Evolutionary conservation across 2,329 filamentous ascomycete species (phyloP).

Genomic region (Lachnellula willkommii): DNA sequence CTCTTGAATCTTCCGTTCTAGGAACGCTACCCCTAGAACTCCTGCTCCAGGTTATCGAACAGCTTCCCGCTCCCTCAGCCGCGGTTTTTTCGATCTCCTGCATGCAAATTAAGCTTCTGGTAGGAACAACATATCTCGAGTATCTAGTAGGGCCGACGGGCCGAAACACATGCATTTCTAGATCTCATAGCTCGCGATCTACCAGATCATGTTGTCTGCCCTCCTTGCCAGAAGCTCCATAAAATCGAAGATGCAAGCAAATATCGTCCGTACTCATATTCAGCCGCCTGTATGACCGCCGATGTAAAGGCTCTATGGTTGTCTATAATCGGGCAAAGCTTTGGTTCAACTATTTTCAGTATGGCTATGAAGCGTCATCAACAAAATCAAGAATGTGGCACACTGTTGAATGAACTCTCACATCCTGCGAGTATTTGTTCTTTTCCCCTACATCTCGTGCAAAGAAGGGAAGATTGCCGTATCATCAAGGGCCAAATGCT

Average conservation of each 20-base stretch:
- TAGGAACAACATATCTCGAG: slow-evolving; percentile 8
- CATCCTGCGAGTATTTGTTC: background rate
- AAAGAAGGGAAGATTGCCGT: slow-evolving; percentile 8
- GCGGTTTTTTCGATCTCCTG: slow-evolving; percentile 14
- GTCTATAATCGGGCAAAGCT: background rate
- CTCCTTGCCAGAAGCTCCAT: slow-evolving; percentile 13
- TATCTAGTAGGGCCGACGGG: background rate
- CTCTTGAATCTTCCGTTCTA: slow-evolving; percentile 1
- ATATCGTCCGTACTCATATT: background rate
- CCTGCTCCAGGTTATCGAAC: slow-evolving; percentile 7
- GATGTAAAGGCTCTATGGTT: background rate
- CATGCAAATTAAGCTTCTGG: slow-evolving; percentile 2
- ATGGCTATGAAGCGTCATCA: slow-evolving; percentile 16
- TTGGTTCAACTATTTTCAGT: slow-evolving; percentile 12
- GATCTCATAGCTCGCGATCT: slow-evolving; percentile 15
- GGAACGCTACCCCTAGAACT: slow-evolving; percentile 6
- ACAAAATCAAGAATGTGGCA: slow-evolving; percentile 3
- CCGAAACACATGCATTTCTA: slow-evolving; percentile 7
- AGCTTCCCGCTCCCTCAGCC: slow-evolving; percentile 10
- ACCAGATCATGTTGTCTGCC: slow-evolving; percentile 10
- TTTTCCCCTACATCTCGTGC: background rate
- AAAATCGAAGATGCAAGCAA: slow-evolving; percentile 6
- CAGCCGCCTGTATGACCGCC: slow-evolving; percentile 5
- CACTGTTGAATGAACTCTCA: slow-evolving; percentile 5
- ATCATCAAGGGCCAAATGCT: slow-evolving; percentile 2